phyloP scores from a whole-genome alignment of 768 basidiomycete genomes.

The Sarcomyxa edulis region DNA sequence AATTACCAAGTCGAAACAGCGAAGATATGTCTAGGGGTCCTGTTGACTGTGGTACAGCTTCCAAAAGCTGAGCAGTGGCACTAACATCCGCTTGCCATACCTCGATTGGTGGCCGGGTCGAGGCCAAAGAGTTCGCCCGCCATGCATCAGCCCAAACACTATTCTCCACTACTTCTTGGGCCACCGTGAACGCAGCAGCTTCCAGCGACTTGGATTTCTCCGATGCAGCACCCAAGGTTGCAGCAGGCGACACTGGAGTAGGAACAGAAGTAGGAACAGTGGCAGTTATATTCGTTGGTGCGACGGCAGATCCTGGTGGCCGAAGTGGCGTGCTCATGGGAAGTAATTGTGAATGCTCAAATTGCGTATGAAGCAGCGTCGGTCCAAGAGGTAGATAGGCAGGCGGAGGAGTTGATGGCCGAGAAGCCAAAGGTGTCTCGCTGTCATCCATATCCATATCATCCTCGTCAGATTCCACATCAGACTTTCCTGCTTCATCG shows the following conservation, averaged over 20 bases:
- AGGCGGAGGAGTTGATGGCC: conserved; percentile 68
- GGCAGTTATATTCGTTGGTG: conserved; percentile 36
- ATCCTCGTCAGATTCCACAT: conserved; percentile 30
- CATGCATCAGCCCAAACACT: conserved; percentile 63
- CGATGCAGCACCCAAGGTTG: conserved; percentile 53
- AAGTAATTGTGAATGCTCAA: conserved; percentile 61
- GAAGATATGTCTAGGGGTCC: conserved; percentile 36
- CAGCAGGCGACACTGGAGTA: conserved; percentile 83
- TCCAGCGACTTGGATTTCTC: conserved; percentile 69
- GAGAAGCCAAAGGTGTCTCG: conserved; percentile 34
- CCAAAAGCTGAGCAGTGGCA: conserved; percentile 36
- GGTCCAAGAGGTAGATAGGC: conserved; percentile 69
- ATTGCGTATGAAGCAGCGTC: conserved; percentile 59
- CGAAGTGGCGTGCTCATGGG: conserved; percentile 56
- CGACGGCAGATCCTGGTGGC: conserved; percentile 48
- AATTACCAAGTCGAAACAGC: conserved; percentile 37
- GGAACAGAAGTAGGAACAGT: conserved; percentile 47
- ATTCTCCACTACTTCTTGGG: conserved; percentile 72
- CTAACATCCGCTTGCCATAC: conserved; percentile 60
- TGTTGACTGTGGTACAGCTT: conserved; percentile 28
- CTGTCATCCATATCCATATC: conserved; percentile 27
- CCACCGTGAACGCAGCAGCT: conserved; percentile 56
- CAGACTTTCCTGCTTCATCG: conserved; percentile 28
- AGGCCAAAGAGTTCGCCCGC: conserved; percentile 33
- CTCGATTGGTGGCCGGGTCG: conserved; percentile 19